Percentiles rank a stretch among this genome's conserved stretches.
phyloP scores from a whole-genome alignment of 352 stramenopile genomes.

The Pythium utonaiense region DNA sequence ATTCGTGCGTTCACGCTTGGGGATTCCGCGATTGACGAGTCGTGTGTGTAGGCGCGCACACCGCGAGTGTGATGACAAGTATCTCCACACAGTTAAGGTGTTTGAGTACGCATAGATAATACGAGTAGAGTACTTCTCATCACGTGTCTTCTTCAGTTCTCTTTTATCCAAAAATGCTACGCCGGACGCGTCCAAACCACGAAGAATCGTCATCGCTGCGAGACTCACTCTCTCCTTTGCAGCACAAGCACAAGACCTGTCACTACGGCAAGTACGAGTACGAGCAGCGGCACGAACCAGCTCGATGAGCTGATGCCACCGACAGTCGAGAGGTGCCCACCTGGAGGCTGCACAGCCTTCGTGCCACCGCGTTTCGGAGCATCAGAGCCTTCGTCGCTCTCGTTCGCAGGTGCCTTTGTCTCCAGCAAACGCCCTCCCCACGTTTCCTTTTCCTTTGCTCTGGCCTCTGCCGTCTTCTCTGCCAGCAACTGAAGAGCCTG shows the following conservation, averaged over 20 bases:
- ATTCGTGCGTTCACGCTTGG: not conserved
- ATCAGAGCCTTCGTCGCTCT: not conserved
- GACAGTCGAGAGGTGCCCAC: conserved; percentile 7
- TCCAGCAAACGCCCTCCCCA: conserved; percentile 65
- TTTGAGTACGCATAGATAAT: conserved; percentile 59
- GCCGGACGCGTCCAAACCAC: conserved; percentile 12
- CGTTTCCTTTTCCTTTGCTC: conserved; percentile 62
- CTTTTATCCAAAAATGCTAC: conserved; percentile 18
- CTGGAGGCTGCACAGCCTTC: not conserved
- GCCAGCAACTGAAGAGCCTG: conserved; percentile 44
- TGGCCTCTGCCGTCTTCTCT: conserved; percentile 45
- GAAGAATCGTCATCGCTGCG: not conserved
- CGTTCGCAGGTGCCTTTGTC: conserved; percentile 14
- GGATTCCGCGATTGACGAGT: too few species aligned
- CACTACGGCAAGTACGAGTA: conserved; percentile 19
- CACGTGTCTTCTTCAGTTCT: not conserved
- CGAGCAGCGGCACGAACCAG: conserved; percentile 12
- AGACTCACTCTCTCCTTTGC: conserved; percentile 10
- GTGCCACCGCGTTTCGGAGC: not conserved
- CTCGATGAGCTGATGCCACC: not conserved
- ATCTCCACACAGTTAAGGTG: conserved; percentile 73
- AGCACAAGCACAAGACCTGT: conserved; percentile 19
- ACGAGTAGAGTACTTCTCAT: not conserved
- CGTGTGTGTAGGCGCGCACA: conserved; percentile 37
- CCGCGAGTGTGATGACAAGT: conserved; percentile 82